Evolutionary conservation across 2,329 filamentous ascomycete species (phyloP), one percentile per base, ranked within the genome.

Genomic region (Biscogniauxia mediterranea): DNA sequence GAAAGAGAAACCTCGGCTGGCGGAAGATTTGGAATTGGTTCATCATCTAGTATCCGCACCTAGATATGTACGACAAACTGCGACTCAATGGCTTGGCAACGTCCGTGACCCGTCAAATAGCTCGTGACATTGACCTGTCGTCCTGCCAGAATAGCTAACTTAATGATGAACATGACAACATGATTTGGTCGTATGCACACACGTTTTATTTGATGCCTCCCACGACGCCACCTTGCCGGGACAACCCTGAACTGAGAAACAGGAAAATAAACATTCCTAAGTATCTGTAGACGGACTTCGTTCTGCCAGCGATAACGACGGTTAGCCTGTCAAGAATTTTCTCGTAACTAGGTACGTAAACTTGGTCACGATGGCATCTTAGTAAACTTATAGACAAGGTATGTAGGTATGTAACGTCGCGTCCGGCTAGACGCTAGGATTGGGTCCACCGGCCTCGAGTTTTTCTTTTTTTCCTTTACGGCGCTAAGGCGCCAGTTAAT

Each of bases 331-430:
- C 8, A n/a, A n/a, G 19, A 52, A 7, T 25, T 50, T 21, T 52
- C 50, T 21, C 21, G 50, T 23, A 17, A 23, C 51, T 26, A 52
- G 19, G 7, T 32, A 32, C 7, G 28, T 32, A 32, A 32, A 32
- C 28, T 26, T 15, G 20, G 51, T 21, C 51, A 52, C 23, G 53
- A 54, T 49, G 57, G 57, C 60, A 51, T 62, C 19, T 52, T 52
- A 21, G 19, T 52, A 26, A 26, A 21, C 51, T 13, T 13, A 26
- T 21, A 15, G 51, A 26, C 51, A 23, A 13, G 51, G 46, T 23
- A 23, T n/a, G 23, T 61, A 55, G 56, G 52, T 54, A 62, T 62
- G 63, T 64, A 66, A 67, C 63, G 64, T 64, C 65, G 61, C 52
- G 61, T 65, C 55, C 49, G 57, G 26, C 52, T 19, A n/a, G 19